Conservation (phyloP, 805 yeast genomes). For the Lipomyces kockii region DNA sequence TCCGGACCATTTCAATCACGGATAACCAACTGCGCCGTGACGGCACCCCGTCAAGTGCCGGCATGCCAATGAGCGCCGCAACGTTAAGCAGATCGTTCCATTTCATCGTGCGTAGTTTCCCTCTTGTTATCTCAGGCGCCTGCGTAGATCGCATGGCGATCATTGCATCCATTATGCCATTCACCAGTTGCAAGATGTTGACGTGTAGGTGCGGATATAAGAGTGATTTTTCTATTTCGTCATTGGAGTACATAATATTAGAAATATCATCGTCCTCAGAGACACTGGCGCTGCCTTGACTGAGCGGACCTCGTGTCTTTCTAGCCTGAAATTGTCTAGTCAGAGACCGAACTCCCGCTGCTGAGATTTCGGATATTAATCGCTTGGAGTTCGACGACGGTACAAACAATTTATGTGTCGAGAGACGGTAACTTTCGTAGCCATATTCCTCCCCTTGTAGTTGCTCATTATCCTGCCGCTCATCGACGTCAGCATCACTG, state of each 20-base stretch:
- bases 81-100: slow-evolving; percentile 21
- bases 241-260: slow-evolving; percentile 1
- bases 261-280: slow-evolving; percentile 4
- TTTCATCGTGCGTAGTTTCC: slow-evolving; percentile 9
- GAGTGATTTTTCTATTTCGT: slow-evolving; percentile 14
- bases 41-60: slow-evolving; percentile 9
- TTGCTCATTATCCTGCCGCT: neutral
- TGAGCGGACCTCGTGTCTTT: neutral
- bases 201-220: slow-evolving; percentile 26
- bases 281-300: neutral
- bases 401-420: slow-evolving; percentile 7
- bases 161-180: slow-evolving; percentile 15
- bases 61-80: slow-evolving; percentile 23
- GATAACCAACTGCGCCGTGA: slow-evolving; percentile 2
- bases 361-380: slow-evolving; percentile 23
- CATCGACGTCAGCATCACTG: neutral
- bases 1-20: slow-evolving; percentile 4
- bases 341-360: slow-evolving; percentile 14
- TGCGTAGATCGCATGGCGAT: slow-evolving; percentile 14
- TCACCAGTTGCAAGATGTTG: slow-evolving; percentile 13
- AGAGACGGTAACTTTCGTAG: slow-evolving; percentile 19
- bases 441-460: slow-evolving; percentile 2
- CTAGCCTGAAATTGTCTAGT: slow-evolving; percentile 1
- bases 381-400: slow-evolving; percentile 6
- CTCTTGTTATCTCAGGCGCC: neutral